These are phyloP conservation scores for Kalaharituber pfeilii DNA, from an alignment of 2,329 filamentous ascomycete genomes.

Conservation along the genomic window DNA sequence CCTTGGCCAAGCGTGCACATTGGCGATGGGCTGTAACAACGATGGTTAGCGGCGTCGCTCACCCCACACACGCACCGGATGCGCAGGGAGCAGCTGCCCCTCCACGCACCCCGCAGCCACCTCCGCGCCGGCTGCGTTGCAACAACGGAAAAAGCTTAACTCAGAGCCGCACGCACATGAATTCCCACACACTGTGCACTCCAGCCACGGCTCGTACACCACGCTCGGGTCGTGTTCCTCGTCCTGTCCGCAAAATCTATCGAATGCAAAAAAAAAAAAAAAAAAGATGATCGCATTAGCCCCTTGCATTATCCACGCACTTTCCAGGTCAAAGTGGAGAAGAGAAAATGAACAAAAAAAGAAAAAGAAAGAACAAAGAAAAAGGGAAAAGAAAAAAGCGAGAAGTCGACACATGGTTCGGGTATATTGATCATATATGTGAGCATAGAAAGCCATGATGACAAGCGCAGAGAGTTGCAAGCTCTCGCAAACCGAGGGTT, in stretches of 20 bases:
- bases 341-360: no score
- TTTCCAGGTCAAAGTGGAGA: background rate
- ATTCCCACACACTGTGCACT: conserved; percentile 62
- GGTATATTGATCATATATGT: no score
- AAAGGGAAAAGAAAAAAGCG: no score
- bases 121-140: background rate
- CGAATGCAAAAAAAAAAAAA: conserved; percentile 18
- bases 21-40: conserved; percentile 60
- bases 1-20: conserved; percentile 59
- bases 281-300: background rate
- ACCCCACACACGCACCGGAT: background rate
- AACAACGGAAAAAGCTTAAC: conserved; percentile 1
- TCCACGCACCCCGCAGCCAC: background rate
- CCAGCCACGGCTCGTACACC: conserved; percentile 62
- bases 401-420: no score
- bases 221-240: conserved; percentile 69
- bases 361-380: background rate
- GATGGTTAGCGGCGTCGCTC: background rate
- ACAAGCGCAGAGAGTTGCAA: no score
- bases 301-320: background rate
- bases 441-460: no score
- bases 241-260: conserved; percentile 64
- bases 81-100: background rate
- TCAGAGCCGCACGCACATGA: conserved; percentile 46
- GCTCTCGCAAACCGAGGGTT: background rate